Base-by-base conservation (phyloP, 2,329 filamentous ascomycete species). In the Graphium sp. region DNA sequence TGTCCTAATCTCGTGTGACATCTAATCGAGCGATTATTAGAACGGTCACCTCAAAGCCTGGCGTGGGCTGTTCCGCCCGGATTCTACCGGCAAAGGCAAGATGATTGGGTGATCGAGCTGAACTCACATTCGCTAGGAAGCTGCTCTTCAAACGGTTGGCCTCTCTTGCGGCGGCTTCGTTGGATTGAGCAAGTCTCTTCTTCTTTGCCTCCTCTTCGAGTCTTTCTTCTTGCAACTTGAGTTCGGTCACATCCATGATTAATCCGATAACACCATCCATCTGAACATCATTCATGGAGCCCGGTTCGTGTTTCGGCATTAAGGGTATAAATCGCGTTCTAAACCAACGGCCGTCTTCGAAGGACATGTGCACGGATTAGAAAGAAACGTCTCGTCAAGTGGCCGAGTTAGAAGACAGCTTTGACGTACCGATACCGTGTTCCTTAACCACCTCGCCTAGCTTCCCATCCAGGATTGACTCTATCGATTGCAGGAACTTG, bases 1-100 rank as follows among this genome's bases (percentile, higher is more conserved):
- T 1, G 75, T 82, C 24, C 74, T 61, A 27, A 83, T 81, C 44
- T 83, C 77, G 44, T 82, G 77, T n/a, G 72, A 78, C 76, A 82
- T 82, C 48, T 66, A 45, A 11, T 12, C 17, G 9, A 14, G 17
- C 11, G 17, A 18, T 19, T 16, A 13, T 32, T 24, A 29, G 45
- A n/a, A n/a, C n/a, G n/a, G n/a, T n/a, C n/a, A n/a, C n/a, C n/a
- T n/a, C n/a, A n/a, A n/a, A n/a, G n/a, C 9, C 4, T 13, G 12
- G 24, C 7, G 7, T 12, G 14, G 12, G 24, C 14, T 17, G 13
- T n/a, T n/a, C 7, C 6, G n/a, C 8, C 8, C n/a, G 7, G 7
- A 18, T 18, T 26, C 44, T 16, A 3, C 8, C 8, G 4, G 4
- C 3, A 11, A 9, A 14, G 7, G 4, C 20, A 4, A 18, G 7